A percentile compares a stretch with the other conserved stretches of the same genome.
Conservation (phyloP, 2,329 filamentous ascomycete species). For the Xylaria sp. region DNA sequence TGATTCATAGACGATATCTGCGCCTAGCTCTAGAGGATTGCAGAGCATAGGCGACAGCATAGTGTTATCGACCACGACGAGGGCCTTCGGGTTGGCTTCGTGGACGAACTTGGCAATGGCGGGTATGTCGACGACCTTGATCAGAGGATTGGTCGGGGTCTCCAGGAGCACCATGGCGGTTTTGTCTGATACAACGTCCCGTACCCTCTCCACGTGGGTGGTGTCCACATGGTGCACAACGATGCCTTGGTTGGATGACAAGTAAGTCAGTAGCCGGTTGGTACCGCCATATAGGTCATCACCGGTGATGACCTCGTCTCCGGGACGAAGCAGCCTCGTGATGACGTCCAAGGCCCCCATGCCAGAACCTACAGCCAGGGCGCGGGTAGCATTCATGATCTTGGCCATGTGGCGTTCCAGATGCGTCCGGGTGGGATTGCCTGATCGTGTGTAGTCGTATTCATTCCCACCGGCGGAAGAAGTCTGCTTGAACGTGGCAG, state of each 20-base stretch:
- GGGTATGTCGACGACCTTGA: slow-evolving; percentile 95
- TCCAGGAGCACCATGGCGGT: slow-evolving; percentile 96
- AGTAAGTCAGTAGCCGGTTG: slow-evolving; percentile 90
- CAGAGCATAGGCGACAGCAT: slow-evolving; percentile 97
- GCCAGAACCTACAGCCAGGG: slow-evolving; percentile 91
- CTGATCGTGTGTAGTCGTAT: slow-evolving; percentile 98
- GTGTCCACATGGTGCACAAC: slow-evolving; percentile 97
- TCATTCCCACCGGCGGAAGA: slow-evolving; percentile 83
- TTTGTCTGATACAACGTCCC: slow-evolving; percentile 75
- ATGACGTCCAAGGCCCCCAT: slow-evolving; percentile 99
- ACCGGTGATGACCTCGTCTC: slow-evolving; percentile 96
- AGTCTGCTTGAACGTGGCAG: slow-evolving; percentile 96
- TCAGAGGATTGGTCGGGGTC: slow-evolving; percentile 95
- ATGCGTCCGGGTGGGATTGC: slow-evolving; percentile 95
- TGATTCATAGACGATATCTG: slow-evolving; percentile 96
- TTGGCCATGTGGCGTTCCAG: slow-evolving; percentile 97
- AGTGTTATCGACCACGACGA: slow-evolving; percentile 97
- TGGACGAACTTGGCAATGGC: slow-evolving; percentile 81
- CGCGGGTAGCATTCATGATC: slow-evolving; percentile 95
- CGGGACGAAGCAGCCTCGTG: slow-evolving; percentile 86
- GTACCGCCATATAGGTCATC: slow-evolving; percentile 97
- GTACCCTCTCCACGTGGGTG: slow-evolving; percentile 78
- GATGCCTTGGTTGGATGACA: slow-evolving; percentile 89
- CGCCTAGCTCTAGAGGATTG: slow-evolving; percentile 93
- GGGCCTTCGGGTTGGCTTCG: slow-evolving; percentile 77